Evolutionary conservation across 148 eudicot genomes (phyloP).

Genomic region (Camellia lanceoleosa): DNA sequence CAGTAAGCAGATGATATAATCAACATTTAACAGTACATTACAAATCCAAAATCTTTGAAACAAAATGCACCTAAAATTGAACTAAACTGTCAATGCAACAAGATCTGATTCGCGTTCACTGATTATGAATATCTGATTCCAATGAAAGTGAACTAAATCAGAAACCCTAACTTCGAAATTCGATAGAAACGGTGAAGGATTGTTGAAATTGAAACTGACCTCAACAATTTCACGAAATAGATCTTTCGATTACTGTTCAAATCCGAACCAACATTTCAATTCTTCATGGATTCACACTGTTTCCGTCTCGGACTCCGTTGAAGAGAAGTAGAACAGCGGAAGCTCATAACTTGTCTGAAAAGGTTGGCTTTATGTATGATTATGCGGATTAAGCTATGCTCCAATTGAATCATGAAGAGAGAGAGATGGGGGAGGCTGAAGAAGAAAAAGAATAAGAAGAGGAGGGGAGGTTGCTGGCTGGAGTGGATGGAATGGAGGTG

Average conservation of each 20-base stretch:
- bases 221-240: slow-evolving; percentile 25
- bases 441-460: too few relatives aligned
- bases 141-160: background rate
- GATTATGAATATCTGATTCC: background rate
- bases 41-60: slow-evolving; percentile 6
- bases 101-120: slow-evolving; percentile 22
- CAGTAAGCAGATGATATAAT: background rate
- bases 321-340: background rate
- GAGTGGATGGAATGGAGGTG: too few relatives aligned
- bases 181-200: slow-evolving; percentile 20
- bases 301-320: slow-evolving; percentile 14
- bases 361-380: too few relatives aligned
- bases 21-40: background rate
- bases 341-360: too few relatives aligned
- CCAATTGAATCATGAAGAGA: too few relatives aligned
- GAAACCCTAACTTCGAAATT: slow-evolving; percentile 22
- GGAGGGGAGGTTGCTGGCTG: too few relatives aligned
- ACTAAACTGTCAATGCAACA: background rate
- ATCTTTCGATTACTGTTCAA: slow-evolving; percentile 42
- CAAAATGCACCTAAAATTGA: slow-evolving; percentile 10
- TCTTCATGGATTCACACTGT: slow-evolving; percentile 7
- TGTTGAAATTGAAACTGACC: slow-evolving; percentile 41
- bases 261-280: slow-evolving; percentile 39
- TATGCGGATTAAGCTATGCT: too few relatives aligned
- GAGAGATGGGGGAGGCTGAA: too few relatives aligned